Conservation (phyloP, 1,284 basidiomycete species). For the Ustilago vetiveriae region DNA sequence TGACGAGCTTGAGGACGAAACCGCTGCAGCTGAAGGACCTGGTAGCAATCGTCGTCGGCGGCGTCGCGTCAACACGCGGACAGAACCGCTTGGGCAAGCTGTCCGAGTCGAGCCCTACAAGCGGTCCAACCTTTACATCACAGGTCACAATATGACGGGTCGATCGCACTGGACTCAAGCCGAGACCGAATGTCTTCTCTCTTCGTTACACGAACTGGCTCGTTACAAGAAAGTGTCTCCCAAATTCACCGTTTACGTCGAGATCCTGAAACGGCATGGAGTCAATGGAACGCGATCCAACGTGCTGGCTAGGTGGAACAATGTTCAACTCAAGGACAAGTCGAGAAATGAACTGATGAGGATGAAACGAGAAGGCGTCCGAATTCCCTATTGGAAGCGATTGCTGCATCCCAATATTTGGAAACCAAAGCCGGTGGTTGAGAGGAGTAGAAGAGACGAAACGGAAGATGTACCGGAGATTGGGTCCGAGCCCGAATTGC, state of each 20-base stretch:
- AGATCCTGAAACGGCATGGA: conserved; percentile 46
- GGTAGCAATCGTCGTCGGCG: conserved; percentile 3
- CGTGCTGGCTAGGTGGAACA: conserved; percentile 47
- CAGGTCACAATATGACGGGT: conserved; percentile 49
- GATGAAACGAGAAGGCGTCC: conserved; percentile 40
- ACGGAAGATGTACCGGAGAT: conserved; percentile 37
- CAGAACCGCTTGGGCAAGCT: conserved; percentile 19
- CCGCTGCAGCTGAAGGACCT: neutral
- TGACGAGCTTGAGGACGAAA: conserved; percentile 33
- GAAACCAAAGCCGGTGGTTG: conserved; percentile 18
- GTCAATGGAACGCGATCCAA: conserved; percentile 17
- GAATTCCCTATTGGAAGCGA: conserved; percentile 50
- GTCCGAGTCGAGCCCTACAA: conserved; percentile 42
- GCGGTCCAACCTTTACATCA: conserved; percentile 44
- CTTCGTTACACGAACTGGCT: conserved; percentile 31
- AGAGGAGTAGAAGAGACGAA: conserved; percentile 17
- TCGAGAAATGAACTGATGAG: conserved; percentile 48
- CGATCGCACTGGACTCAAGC: conserved; percentile 37
- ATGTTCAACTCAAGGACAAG: conserved; percentile 61
- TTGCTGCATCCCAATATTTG: conserved; percentile 44
- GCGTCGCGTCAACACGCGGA: conserved; percentile 9
- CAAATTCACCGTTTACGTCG: conserved; percentile 41
- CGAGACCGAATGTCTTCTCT: conserved; percentile 32
- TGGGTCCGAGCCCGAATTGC: conserved; percentile 1
- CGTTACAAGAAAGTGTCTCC: conserved; percentile 38